These are phyloP conservation scores for Tolypocladium nubicola DNA, from an alignment of 2,329 filamentous ascomycete species.

Conservation along the genomic window DNA sequence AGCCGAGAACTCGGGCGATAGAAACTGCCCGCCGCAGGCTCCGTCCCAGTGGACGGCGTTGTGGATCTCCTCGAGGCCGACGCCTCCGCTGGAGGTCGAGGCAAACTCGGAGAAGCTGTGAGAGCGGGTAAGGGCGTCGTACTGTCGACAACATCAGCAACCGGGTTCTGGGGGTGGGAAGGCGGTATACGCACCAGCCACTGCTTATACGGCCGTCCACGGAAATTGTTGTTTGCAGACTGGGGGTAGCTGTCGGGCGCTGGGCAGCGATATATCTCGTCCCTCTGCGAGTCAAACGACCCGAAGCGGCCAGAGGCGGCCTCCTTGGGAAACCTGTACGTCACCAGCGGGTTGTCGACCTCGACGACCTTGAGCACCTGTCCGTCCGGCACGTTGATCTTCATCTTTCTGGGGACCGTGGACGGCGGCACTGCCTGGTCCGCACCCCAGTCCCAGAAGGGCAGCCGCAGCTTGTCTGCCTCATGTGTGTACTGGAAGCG, in stretches of 20 bases:
- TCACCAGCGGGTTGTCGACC: slow-evolving; percentile 41
- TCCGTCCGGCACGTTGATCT: slow-evolving; percentile 30
- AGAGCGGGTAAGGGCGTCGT: slow-evolving; percentile 27
- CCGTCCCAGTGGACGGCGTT: slow-evolving; percentile 30
- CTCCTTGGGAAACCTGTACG: slow-evolving; percentile 35
- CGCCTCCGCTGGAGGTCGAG: slow-evolving; percentile 20
- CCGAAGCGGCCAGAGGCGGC: slow-evolving; percentile 27
- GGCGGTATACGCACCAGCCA: slow-evolving; percentile 25
- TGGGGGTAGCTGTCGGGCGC: slow-evolving; percentile 25
- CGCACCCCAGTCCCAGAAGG: slow-evolving; percentile 45
- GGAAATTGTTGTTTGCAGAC: slow-evolving; percentile 25
- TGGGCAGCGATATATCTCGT: slow-evolving; percentile 29
- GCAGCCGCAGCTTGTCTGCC: slow-evolving; percentile 34
- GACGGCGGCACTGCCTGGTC: slow-evolving; percentile 30
- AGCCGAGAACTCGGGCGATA: slow-evolving; percentile 26
- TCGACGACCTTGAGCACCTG: slow-evolving; percentile 15
- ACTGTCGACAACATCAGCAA: slow-evolving; percentile 15
- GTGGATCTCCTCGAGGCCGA: slow-evolving; percentile 33
- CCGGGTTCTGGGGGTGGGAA: too few species aligned
- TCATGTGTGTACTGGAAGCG: slow-evolving; percentile 29
- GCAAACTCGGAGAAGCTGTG: slow-evolving; percentile 23
- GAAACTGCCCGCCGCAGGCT: slow-evolving; percentile 29
- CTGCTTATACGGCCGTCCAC: slow-evolving; percentile 22
- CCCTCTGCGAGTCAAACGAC: slow-evolving; percentile 15
- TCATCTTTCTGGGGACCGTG: slow-evolving; percentile 22